Evolutionary conservation across 2,329 filamentous ascomycete genomes (phyloP), one percentile per base, ranked within the genome.

Genomic region (Hypoxylon sp.): DNA sequence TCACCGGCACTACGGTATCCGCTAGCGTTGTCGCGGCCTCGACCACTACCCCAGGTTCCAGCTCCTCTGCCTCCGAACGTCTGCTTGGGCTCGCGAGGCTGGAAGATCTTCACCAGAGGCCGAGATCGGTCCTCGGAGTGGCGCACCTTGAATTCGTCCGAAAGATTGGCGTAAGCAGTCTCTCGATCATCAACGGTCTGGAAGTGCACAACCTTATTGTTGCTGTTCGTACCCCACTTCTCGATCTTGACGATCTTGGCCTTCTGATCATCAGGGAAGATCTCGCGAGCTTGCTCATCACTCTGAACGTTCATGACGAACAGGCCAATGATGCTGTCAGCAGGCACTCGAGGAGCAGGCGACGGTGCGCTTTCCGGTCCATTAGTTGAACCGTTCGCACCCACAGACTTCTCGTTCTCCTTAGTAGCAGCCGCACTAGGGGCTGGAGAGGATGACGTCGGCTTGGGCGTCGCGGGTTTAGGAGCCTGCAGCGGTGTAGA

Each of bases 241-340:
- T 91, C 87, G 40, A 93, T 79, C 72, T 86, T 87, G 45, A 83
- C 72, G 59, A 97, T 90, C 75, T 95, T 97, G 21, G 82, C 69
- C 67, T 84, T 87, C 67, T 97, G 91, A 64, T 96, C 90, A 8
- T 94, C 86, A 1, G 84, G 78, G 68, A 99, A 93, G 16, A 96
- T 78, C 23, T 90, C 86, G 48, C 88, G 87, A 26, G 90, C 88
- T 54, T 92, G 89, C 21, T 96, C 90, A 60, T 93, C 90, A 44
- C 83, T 88, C 64, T 86, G 89, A 15, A 92, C 86, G 65, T 92
- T 92, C 75, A 89, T 90, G 54, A 99, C 86, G 71, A 97, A 99
- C 13, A 99, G 82, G 37, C 90, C 93, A 64, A 91, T 87, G 62
- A 88, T 90, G 61, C 82, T 84, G 65, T 91, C 81, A 12, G 80